Evolutionary conservation across 305 asterid species (phyloP), one percentile per base, ranked within the genome.

Genomic region (Fraxinus floribunda): DNA sequence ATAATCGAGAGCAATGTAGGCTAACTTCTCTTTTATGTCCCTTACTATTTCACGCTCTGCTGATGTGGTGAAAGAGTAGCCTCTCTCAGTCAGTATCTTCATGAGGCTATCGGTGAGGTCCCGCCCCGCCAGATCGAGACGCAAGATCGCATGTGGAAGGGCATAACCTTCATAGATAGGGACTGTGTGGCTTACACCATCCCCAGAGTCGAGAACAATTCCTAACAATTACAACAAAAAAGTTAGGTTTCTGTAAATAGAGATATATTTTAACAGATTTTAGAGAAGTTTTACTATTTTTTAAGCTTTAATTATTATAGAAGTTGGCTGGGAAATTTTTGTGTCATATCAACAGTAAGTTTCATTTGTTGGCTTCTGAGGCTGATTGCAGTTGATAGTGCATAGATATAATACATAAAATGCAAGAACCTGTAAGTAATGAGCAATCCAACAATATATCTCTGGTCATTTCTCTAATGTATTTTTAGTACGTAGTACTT

Each of bases 11-110:
- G 92, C 90, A 68, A 89, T 88, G 90, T 87, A 89, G 15, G 92
- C 87, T 20, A 89, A 83, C 80, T 87, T 89, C 85, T 89, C 92
- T 62, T 89, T 89, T 11, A 89, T 87, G 86, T 87, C 91, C 74
- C 92, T 87, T 9, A 89, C 92, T 24, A 89, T 89, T 89, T 87
- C 92, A 55, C 92, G 90, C 81, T 89, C 92, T 4, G 92, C 92
- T 4, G 90, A 86, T 20, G 92, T 89, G 24, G 90, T 88, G 88
- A 89, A 88, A 3, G 89, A 84, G 86, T 89, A 88, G 36, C 92
- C 92, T 66, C 90, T 26, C 79, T 89, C 90, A 0, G 90, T 87
- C 76, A 89, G 79, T 76, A 89, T 87, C 87, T 89, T 89, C 89
- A 88, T 89, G 81, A 89, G 92, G 84, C 35, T 34, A 83, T 89